Base-by-base conservation (phyloP, 768 basidiomycete genomes). In the Podaxis sp. region DNA sequence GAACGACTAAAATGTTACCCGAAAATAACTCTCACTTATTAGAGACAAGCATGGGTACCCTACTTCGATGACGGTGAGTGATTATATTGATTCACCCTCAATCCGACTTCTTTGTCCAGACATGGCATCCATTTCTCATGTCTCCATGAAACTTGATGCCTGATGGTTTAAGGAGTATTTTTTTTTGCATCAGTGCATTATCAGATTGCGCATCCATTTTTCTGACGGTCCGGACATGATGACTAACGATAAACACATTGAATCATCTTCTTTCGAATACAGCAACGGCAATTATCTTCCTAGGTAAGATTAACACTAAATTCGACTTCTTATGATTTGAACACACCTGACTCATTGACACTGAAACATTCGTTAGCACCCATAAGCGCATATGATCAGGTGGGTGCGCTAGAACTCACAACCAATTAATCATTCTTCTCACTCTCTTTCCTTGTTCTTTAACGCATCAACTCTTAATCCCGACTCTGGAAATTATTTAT, bases 381-480 rank as follows among this genome's bases (percentile, higher is more conserved):
- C 43, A 88, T 94, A 65, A 90, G 89, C 68, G 92, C 92, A 43
- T 94, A 91, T 71, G 91, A 94, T 79, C 91, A 93, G 84, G 89
- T 86, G 69, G 65, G 77, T 43, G 27, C 1, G 12, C 25, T 25
- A 19, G 27, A 47, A 55, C 9, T 57, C 46, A 25, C 37, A 41
- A 17, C 15, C 8, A 6, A 33, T 6, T 9, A 33, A 56, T n/a
- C 43, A 6, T 13, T 2, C 22, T 50, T 50, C 49, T 50, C 22
- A 50, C 49, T 27, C 11, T 12, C 3, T 12, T 37, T 51, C 22
- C 37, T 55, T 49, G 49, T 50, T 50, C 8, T 11, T 0, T 22
- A 24, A 27, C 49, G 11, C 19, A 9, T 50, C 49, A 50, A 50
- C 25, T 50, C 9, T 24, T 50, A 50, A 50, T 27, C 13, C 49